These are phyloP conservation scores for Brettanomyces sp. DNA, from an alignment of 805 yeast genomes.

Conservation along the genomic window DNA sequence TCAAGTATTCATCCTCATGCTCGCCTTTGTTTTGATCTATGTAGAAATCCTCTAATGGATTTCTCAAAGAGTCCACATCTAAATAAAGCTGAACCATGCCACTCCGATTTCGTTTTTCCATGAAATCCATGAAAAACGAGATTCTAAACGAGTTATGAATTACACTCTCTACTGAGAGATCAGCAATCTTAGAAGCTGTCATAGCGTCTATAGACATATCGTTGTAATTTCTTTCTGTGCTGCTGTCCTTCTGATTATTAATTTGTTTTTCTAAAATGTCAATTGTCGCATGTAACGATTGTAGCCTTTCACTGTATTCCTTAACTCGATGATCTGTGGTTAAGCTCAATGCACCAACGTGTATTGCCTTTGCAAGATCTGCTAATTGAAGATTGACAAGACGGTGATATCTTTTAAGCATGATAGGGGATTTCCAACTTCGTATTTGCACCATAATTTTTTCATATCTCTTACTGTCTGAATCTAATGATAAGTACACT, in stretches of 20 bases:
- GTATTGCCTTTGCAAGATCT: constrained; percentile 27
- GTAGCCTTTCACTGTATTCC: constrained; percentile 13
- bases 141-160: constrained; percentile 40
- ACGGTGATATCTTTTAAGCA: constrained; percentile 40
- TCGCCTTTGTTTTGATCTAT: constrained; percentile 20
- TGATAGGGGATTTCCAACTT: constrained; percentile 27
- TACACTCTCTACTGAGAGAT: constrained; percentile 32
- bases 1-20: constrained; percentile 10
- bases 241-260: not conserved
- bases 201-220: constrained; percentile 1
- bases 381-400: constrained; percentile 37
- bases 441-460: constrained; percentile 29
- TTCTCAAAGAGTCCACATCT: constrained; percentile 56
- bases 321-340: constrained; percentile 4
- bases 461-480: constrained; percentile 22
- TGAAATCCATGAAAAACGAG: constrained; percentile 42
- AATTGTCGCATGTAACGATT: constrained; percentile 11
- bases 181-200: constrained; percentile 7
- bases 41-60: constrained; percentile 54
- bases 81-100: constrained; percentile 54
- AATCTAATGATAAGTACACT: constrained; percentile 9
- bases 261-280: constrained; percentile 9
- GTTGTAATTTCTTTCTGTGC: no score
- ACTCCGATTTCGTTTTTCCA: constrained; percentile 39
- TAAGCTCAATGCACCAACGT: constrained; percentile 9